A percentile compares a stretch with the other conserved stretches of the same genome.
Evolutionary conservation across 805 yeast genomes (phyloP).

Genomic region (Myxozyma vanderwaltii): DNA sequence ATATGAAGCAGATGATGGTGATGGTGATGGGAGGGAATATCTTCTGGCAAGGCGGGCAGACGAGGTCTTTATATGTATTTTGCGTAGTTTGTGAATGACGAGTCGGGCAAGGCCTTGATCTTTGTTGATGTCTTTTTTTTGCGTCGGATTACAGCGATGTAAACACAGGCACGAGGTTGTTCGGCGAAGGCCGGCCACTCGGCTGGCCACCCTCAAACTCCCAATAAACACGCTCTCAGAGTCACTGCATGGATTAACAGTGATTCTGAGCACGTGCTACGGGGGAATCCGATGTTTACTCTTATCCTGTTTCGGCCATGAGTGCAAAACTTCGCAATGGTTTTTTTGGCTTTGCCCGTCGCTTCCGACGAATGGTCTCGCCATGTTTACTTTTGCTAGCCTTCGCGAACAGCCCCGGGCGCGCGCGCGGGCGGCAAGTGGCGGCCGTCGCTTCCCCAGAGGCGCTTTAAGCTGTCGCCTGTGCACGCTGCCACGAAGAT

Average conservation of each 20-base stretch:
- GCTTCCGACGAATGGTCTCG: not conserved
- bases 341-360: no score
- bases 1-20: not conserved
- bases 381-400: no score
- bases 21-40: no score
- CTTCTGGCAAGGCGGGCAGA: no score
- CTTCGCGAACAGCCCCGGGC: not conserved
- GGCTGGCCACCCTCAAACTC: not conserved
- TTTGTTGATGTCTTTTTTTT: not conserved
- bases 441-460: not conserved
- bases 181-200: slow-evolving; percentile 13
- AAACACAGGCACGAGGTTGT: not conserved
- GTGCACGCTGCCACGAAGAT: not conserved
- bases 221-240: not conserved
- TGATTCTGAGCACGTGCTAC: not conserved
- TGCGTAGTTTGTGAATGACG: no score
- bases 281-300: slow-evolving; percentile 13
- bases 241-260: not conserved
- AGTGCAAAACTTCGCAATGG: no score
- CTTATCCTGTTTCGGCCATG: not conserved
- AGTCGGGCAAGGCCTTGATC: no score
- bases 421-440: not conserved
- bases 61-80: no score
- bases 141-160: slow-evolving; percentile 12
- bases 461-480: not conserved